These are phyloP conservation scores for Aphanomyces stellatus DNA, from an alignment of 352 stramenopile genomes.

Conservation along the genomic window DNA sequence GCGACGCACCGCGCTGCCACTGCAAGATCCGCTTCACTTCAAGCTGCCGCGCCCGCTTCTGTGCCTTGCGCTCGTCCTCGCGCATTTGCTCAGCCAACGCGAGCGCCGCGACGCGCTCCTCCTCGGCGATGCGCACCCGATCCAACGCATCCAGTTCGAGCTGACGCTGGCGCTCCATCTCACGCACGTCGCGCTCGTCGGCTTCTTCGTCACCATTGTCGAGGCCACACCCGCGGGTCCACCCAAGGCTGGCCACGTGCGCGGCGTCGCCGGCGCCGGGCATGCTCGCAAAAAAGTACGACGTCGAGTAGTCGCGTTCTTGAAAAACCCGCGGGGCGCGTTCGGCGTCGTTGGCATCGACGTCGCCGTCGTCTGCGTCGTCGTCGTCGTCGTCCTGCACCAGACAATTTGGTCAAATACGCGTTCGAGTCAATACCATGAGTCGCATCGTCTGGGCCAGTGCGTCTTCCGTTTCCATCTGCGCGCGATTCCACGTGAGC, in stretches of 20 bases:
- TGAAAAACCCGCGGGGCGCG: neutral
- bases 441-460: neutral
- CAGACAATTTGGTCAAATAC: too few relatives aligned
- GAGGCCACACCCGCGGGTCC: neutral
- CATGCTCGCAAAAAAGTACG: slow-evolving; percentile 11
- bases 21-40: slow-evolving; percentile 10
- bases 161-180: neutral
- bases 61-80: slow-evolving; percentile 3
- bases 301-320: neutral
- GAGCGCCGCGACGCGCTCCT: slow-evolving; percentile 8
- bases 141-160: slow-evolving; percentile 3
- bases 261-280: neutral
- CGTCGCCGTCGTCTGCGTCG: neutral
- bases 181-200: slow-evolving; percentile 7
- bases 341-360: neutral
- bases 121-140: slow-evolving; percentile 10
- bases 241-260: neutral
- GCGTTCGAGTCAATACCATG: too few relatives aligned
- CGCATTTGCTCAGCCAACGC: neutral
- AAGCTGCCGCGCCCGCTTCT: slow-evolving; percentile 4
- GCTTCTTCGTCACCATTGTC: slow-evolving; percentile 16
- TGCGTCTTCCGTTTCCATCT: slow-evolving; percentile 10
- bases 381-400: neutral
- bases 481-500: neutral
- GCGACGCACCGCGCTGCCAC: neutral